These are phyloP conservation scores for Cladosporium sp. DNA, from an alignment of 2,329 filamentous ascomycete species.

Conservation along the genomic window DNA sequence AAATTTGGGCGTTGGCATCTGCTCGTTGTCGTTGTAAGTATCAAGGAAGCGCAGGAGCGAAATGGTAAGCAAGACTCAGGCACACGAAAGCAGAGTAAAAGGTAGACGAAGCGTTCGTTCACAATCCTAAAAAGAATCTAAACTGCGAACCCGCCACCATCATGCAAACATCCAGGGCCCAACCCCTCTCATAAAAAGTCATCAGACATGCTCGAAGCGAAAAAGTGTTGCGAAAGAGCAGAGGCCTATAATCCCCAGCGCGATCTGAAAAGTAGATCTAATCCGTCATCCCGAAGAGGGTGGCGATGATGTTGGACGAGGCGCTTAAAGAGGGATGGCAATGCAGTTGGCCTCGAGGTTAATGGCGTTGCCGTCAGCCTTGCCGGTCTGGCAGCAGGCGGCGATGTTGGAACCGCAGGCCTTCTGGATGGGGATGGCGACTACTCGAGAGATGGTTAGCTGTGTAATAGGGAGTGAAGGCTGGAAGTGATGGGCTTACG, in stretches of 20 bases:
- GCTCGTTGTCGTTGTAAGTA: background rate
- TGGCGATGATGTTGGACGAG: background rate
- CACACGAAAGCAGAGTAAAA: background rate
- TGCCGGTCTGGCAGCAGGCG: conserved; percentile 14
- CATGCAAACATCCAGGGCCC: conserved; percentile 2
- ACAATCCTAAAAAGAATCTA: background rate
- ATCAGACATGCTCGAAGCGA: conserved; percentile 12
- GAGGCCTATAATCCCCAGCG: conserved; percentile 13
- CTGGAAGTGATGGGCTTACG: background rate
- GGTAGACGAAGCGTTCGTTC: conserved; percentile 3
- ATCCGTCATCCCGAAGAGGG: background rate
- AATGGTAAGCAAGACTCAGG: too few relatives aligned
- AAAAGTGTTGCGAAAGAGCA: conserved; percentile 5
- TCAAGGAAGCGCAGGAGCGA: background rate
- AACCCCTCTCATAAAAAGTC: background rate
- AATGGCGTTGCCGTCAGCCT: conserved; percentile 9
- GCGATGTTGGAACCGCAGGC: conserved; percentile 19
- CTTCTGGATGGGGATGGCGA: conserved; percentile 17
- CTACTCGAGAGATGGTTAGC: conserved; percentile 2
- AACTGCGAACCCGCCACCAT: background rate
- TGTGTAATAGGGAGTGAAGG: background rate
- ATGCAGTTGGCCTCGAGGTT: conserved; percentile 17
- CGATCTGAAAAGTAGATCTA: background rate
- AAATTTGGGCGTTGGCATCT: too few relatives aligned
- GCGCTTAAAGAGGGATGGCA: conserved; percentile 17